phyloP scores from a whole-genome alignment of 805 yeast genomes.

The Saccharomyces kudriavzevii region DNA sequence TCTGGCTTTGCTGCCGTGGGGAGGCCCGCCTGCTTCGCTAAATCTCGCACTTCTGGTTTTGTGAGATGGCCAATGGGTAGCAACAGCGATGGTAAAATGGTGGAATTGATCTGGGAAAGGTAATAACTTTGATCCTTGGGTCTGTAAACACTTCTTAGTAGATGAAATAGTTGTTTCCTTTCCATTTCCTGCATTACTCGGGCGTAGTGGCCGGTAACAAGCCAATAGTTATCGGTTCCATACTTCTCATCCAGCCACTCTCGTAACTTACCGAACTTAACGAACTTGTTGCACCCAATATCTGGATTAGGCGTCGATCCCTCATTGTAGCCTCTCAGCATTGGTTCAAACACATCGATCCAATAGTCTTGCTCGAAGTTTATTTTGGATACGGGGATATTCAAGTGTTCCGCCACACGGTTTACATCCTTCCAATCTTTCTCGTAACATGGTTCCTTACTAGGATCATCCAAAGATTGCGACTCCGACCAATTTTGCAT shows the following conservation, averaged over 20 bases:
- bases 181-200: conserved; percentile 38
- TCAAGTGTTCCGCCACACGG: conserved; percentile 48
- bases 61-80: conserved; percentile 76
- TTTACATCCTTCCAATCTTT: conserved; percentile 83
- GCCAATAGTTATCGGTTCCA: conserved; percentile 53
- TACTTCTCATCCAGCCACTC: conserved; percentile 41
- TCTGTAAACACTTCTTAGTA: conserved; percentile 50
- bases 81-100: conserved; percentile 41
- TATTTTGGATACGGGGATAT: conserved; percentile 65
- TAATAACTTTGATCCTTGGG: conserved; percentile 89
- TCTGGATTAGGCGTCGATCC: conserved; percentile 96
- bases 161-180: conserved; percentile 23
- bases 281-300: conserved; percentile 72
- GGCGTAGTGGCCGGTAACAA: conserved; percentile 84
- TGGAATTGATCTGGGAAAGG: conserved; percentile 54
- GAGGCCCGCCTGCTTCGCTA: conserved; percentile 50
- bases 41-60: conserved; percentile 64
- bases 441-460: conserved; percentile 58
- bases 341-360: conserved; percentile 86
- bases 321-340: conserved; percentile 59
- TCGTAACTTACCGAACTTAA: conserved; percentile 78
- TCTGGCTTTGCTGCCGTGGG: conserved; percentile 76
- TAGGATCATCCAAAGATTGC: conserved; percentile 28
- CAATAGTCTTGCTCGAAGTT: conserved; percentile 89
- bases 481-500: conserved; percentile 84